Base-by-base conservation (phyloP, 768 basidiomycete species). In the Tricholoma saponaceum region DNA sequence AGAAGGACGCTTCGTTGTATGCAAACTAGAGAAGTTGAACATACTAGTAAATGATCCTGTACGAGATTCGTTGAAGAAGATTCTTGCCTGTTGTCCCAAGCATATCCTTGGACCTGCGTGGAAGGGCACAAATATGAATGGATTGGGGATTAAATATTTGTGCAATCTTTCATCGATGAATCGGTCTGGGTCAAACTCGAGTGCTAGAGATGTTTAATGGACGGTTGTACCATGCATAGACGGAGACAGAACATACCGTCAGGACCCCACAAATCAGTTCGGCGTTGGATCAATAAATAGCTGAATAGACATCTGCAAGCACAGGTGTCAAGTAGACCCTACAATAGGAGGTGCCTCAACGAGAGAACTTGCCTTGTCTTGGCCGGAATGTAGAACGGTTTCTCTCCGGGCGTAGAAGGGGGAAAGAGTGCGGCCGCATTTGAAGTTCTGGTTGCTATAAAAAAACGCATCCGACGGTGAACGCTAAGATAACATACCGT, bases 41-140 rank as follows among this genome's bases (percentile, higher is more conserved):
- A 32, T 32, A n/a, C n/a, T n/a, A n/a, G n/a, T n/a, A 32, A 32
- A 32, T 32, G 8, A 32, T 32, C 30, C 7, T 2, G 30, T 32
- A 32, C 30, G 30, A 9, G 30, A 32, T 8, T 32, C 30, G 4
- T 32, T 44, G n/a, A 39, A 55, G 22, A 49, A 54, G 46, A 10
- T 7, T 20, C 55, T 49, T 33, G 74, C 76, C 66, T 77, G 75
- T 64, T 77, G 76, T 32, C 76, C 86, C 12, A 85, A 74, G 55
- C 86, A 87, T 58, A 84, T 83, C 8, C 86, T 74, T 6, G 85
- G 86, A 0, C 84, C 86, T 0, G 83, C 84, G 58, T 86, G 85
- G 71, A 87, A 87, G 0, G 86, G 85, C 6, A 83, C 69, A 68
- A 87, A 88, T 58, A 89, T 87, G 73, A 81, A 86, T 1, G 85